phyloP scores from a whole-genome alignment of 768 basidiomycete genomes.

The Russula earlei region DNA sequence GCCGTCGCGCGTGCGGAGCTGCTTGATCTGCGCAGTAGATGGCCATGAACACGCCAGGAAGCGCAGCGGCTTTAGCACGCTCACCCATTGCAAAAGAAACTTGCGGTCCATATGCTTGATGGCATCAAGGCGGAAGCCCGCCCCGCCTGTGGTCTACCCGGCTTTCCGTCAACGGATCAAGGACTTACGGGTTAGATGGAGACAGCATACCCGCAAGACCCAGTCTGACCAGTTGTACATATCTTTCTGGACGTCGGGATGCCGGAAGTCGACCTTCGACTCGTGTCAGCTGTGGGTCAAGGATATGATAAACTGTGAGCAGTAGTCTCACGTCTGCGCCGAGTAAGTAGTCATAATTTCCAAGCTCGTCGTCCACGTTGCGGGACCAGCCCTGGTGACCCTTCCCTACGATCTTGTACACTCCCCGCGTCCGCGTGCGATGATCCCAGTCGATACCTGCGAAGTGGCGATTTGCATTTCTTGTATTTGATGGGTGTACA shows the following conservation, averaged over 20 bases:
- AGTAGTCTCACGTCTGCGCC: constrained; percentile 50
- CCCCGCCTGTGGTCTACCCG: constrained; percentile 51
- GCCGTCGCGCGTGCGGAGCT: constrained; percentile 36
- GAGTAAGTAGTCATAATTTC: constrained; percentile 80
- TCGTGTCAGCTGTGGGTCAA: constrained; percentile 8
- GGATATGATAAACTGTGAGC: not conserved
- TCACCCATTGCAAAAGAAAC: constrained; percentile 63
- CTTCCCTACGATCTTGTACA: constrained; percentile 63
- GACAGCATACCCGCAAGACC: constrained; percentile 44
- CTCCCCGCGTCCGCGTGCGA: constrained; percentile 44
- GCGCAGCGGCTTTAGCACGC: constrained; percentile 15
- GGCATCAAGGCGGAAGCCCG: constrained; percentile 82
- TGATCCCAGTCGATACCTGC: constrained; percentile 82
- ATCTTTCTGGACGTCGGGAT: constrained; percentile 72
- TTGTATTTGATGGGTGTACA: not conserved
- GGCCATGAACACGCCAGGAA: not conserved
- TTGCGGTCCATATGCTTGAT: constrained; percentile 79
- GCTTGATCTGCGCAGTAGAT: constrained; percentile 37
- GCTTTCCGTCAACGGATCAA: not conserved
- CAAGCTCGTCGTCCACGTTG: constrained; percentile 73
- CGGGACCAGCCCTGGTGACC: constrained; percentile 74
- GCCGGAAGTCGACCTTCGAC: constrained; percentile 68
- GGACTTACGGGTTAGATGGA: not conserved
- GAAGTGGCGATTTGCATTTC: not conserved
- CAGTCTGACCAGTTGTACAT: constrained; percentile 70